A percentile compares a stretch with the other conserved stretches of the same genome.
Conservation (phyloP, 108 stramenopile species). For the Aurantiochytrium sp. region DNA sequence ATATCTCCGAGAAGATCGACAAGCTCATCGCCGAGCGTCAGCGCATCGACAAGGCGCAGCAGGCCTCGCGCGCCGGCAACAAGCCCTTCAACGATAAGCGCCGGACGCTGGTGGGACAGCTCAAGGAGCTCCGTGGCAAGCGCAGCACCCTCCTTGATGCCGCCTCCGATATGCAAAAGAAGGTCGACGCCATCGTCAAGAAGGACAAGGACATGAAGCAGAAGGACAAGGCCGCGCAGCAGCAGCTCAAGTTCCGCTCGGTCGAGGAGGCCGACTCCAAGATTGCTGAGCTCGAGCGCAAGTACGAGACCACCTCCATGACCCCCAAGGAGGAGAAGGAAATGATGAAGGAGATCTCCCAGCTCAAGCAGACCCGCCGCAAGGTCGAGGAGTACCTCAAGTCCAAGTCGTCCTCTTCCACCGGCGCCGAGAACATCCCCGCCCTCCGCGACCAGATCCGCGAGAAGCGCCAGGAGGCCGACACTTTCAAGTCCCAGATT, state of each 20-base stretch:
- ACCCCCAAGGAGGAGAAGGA: constrained; percentile 82
- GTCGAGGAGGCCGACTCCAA: constrained; percentile 76
- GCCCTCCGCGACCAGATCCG: constrained; percentile 23
- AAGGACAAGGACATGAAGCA: background rate
- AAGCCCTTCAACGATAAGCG: constrained; percentile 3
- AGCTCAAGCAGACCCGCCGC: constrained; percentile 48
- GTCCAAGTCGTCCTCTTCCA: background rate
- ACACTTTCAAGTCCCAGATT: constrained; percentile 52
- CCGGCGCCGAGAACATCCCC: background rate
- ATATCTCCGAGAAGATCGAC: background rate
- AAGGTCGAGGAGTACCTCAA: background rate
- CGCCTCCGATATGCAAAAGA: background rate
- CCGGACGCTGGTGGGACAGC: constrained; percentile 24
- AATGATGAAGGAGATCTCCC: constrained; percentile 85
- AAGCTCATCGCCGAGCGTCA: background rate
- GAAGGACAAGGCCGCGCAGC: background rate
- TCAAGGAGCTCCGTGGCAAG: constrained; percentile 34
- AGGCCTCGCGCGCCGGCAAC: background rate
- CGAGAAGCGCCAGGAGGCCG: constrained; percentile 55
- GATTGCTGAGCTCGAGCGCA: constrained; percentile 64
- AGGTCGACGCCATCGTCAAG: background rate
- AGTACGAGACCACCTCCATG: constrained; percentile 88
- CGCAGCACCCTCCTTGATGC: constrained; percentile 25
- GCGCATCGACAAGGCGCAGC: background rate
- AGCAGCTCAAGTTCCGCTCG: constrained; percentile 60